Percentiles rank a stretch among this genome's conserved stretches.
phyloP scores from a whole-genome alignment of 2,329 filamentous ascomycete species.

The Beauveria asiatica region DNA sequence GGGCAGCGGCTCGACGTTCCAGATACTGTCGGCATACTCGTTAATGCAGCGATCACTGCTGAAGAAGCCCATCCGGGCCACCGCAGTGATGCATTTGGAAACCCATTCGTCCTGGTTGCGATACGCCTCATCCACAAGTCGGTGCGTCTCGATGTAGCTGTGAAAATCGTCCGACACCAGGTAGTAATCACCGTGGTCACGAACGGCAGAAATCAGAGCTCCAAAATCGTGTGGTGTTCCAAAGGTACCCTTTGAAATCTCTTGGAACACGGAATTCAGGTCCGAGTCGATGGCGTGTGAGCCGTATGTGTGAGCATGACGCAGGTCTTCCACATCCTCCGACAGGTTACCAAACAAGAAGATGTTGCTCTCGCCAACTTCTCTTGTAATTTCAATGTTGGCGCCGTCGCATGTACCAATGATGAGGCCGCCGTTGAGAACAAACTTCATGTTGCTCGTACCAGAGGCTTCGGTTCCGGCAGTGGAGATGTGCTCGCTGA shows the following conservation, averaged over 20 bases:
- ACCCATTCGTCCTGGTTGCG: slow-evolving; percentile 89
- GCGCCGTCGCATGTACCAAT: slow-evolving; percentile 97
- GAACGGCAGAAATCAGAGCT: slow-evolving; percentile 76
- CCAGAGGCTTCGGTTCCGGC: slow-evolving; percentile 86
- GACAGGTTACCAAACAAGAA: slow-evolving; percentile 96
- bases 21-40: slow-evolving; percentile 94
- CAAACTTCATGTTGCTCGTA: slow-evolving; percentile 99
- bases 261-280: slow-evolving; percentile 72
- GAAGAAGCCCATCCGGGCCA: slow-evolving; percentile 96
- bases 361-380: slow-evolving; percentile 94
- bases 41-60: slow-evolving; percentile 90
- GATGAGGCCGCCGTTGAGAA: slow-evolving; percentile 91
- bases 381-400: slow-evolving; percentile 96
- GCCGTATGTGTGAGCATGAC: slow-evolving; percentile 81
- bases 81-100: slow-evolving; percentile 78
- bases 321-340: slow-evolving; percentile 93
- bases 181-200: slow-evolving; percentile 94
- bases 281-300: slow-evolving; percentile 68
- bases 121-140: slow-evolving; percentile 85
- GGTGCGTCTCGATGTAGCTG: slow-evolving; percentile 86
- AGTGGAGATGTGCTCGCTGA: slow-evolving; percentile 97
- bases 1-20: slow-evolving; percentile 82
- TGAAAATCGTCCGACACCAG: slow-evolving; percentile 96
- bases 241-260: slow-evolving; percentile 73
- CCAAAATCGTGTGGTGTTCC: slow-evolving; percentile 71